A percentile compares a stretch with the other conserved stretches of the same genome.
These are phyloP conservation scores for Trichoderma semiorbis DNA, from an alignment of 2,329 filamentous ascomycete species.

Conservation along the genomic window DNA sequence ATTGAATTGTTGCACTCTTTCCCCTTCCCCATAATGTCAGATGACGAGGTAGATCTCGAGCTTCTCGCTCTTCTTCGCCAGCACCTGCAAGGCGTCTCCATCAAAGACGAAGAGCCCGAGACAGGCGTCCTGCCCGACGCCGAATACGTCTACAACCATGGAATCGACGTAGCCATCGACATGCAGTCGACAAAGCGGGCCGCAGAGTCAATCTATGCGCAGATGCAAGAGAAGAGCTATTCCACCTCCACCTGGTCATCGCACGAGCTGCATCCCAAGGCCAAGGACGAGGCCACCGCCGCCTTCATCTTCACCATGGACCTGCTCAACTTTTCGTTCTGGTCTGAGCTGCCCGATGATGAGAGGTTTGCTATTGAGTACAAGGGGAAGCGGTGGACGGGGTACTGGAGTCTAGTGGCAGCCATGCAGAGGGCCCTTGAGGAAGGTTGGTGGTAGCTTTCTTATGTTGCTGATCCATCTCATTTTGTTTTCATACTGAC, in stretches of 20 bases:
- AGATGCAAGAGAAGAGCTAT: slow-evolving; percentile 82
- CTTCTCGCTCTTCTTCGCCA: slow-evolving; percentile 81
- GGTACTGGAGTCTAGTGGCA: slow-evolving; percentile 93
- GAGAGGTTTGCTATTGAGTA: slow-evolving; percentile 83
- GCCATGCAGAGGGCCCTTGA: slow-evolving; percentile 82
- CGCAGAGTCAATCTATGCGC: slow-evolving; percentile 70
- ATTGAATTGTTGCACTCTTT: not conserved
- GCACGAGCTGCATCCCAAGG: slow-evolving; percentile 84
- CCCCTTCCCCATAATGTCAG: slow-evolving; percentile 59
- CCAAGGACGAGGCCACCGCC: slow-evolving; percentile 73
- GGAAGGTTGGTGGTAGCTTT: slow-evolving; percentile 53
- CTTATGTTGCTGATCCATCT: not conserved
- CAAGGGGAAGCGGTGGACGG: slow-evolving; percentile 77
- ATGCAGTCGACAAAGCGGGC: slow-evolving; percentile 79
- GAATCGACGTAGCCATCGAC: slow-evolving; percentile 87
- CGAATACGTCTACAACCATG: slow-evolving; percentile 85
- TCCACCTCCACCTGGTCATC: slow-evolving; percentile 82
- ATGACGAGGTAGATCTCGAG: slow-evolving; percentile 87
- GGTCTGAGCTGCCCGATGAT: slow-evolving; percentile 68
- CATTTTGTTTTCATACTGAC: not conserved
- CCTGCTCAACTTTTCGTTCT: slow-evolving; percentile 94
- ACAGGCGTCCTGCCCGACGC: slow-evolving; percentile 80
- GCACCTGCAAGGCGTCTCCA: slow-evolving; percentile 62
- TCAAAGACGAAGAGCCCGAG: slow-evolving; percentile 59
- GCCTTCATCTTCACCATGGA: slow-evolving; percentile 98